These are phyloP conservation scores for Pythium periplocum DNA, from an alignment of 352 stramenopile species.

Conservation along the genomic window DNA sequence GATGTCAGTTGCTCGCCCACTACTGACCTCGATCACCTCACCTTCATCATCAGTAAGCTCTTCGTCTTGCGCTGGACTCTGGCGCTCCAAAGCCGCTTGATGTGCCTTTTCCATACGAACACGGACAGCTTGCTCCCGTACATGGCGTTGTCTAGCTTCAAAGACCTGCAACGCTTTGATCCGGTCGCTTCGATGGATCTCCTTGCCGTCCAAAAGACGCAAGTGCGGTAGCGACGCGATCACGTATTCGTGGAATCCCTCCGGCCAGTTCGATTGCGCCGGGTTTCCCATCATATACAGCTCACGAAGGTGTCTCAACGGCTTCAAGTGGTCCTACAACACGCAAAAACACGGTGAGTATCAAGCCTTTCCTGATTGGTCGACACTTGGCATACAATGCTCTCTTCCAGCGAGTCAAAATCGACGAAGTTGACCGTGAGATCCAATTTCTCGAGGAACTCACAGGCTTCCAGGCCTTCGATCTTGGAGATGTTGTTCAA, in stretches of 20 bases:
- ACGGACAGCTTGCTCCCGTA: conserved; percentile 25
- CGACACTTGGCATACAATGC: conserved; percentile 37
- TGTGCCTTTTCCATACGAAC: conserved; percentile 11
- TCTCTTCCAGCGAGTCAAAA: conserved; percentile 86
- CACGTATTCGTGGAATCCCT: conserved; percentile 76
- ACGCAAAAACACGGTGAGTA: not conserved
- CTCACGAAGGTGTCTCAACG: conserved; percentile 80
- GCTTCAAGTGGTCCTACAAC: conserved; percentile 58
- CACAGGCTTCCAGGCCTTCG: conserved; percentile 76
- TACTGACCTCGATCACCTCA: conserved; percentile 33
- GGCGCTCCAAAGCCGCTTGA: conserved; percentile 13
- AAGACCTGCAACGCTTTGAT: conserved; percentile 88
- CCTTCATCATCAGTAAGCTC: conserved; percentile 9
- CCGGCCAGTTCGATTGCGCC: conserved; percentile 67
- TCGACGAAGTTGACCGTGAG: conserved; percentile 96
- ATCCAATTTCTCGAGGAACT: conserved; percentile 92
- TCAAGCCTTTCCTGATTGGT: not conserved
- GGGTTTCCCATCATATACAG: conserved; percentile 95
- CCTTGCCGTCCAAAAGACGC: conserved; percentile 84
- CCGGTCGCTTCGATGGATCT: conserved; percentile 78
- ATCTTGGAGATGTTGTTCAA: conserved; percentile 93
- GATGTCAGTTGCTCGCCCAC: conserved; percentile 37
- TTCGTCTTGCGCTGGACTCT: conserved; percentile 12
- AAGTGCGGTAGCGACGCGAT: conserved; percentile 85
- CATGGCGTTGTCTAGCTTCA: conserved; percentile 26